phyloP scores from a whole-genome alignment of 73 alveolate genomes.

The Paramecium biaurelia region DNA sequence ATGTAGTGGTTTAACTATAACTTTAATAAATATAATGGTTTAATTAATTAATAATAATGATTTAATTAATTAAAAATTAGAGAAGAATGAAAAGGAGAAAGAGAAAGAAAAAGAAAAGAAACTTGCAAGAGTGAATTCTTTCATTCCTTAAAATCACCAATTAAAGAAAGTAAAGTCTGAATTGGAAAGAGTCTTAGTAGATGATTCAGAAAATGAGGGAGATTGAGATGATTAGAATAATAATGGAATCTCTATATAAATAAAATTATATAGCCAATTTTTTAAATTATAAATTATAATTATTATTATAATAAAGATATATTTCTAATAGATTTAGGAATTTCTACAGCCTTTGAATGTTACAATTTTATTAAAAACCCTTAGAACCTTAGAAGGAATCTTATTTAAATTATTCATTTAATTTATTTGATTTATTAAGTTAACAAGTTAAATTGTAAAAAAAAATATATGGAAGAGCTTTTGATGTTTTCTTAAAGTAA shows the following conservation, averaged over 20 bases:
- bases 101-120: background rate
- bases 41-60: background rate
- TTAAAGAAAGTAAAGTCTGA: conserved; percentile 33
- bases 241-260: background rate
- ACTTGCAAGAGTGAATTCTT: background rate
- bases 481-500: no score
- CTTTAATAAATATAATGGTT: background rate
- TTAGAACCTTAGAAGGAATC: no score
- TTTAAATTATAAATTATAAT: no score
- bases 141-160: background rate
- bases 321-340: background rate
- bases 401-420: background rate
- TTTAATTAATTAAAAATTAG: background rate
- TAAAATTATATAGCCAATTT: background rate
- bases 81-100: background rate
- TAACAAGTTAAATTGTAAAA: no score
- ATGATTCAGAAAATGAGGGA: conserved; percentile 28
- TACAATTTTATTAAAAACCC: no score
- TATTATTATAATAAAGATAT: background rate
- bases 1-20: background rate
- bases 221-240: background rate
- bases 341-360: no score
- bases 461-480: background rate
- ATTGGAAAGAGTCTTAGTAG: background rate
- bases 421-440: background rate